phyloP scores from a whole-genome alignment of 2,329 filamentous ascomycete species.

The Seiridium unicorne region DNA sequence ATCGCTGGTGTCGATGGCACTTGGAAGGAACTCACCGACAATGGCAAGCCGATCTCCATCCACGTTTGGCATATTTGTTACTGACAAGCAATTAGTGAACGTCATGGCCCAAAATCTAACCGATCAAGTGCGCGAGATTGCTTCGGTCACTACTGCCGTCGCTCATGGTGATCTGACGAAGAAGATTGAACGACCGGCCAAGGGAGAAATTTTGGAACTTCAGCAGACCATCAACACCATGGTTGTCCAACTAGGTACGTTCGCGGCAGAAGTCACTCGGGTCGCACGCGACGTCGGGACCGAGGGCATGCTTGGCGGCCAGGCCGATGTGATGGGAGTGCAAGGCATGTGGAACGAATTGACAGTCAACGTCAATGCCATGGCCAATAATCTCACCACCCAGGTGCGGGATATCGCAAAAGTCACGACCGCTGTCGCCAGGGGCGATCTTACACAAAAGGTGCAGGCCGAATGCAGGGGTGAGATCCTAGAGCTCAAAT shows the following conservation, averaged over 20 bases:
- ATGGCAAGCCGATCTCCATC: conserved; percentile 47
- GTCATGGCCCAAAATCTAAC: conserved; percentile 83
- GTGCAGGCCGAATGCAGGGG: conserved; percentile 90
- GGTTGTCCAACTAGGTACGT: conserved; percentile 82
- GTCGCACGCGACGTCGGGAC: conserved; percentile 83
- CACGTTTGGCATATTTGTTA: conserved; percentile 16
- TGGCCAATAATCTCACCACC: conserved; percentile 83
- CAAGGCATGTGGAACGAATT: conserved; percentile 88
- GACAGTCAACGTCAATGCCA: conserved; percentile 83
- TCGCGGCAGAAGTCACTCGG: conserved; percentile 80
- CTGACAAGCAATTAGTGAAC: conserved; percentile 54
- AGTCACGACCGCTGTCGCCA: conserved; percentile 69
- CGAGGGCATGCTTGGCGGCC: conserved; percentile 78
- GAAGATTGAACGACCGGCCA: conserved; percentile 78
- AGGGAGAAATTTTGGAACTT: conserved; percentile 78
- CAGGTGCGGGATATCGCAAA: conserved; percentile 94
- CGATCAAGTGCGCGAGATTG: conserved; percentile 82
- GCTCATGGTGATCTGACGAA: conserved; percentile 80
- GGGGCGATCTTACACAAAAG: conserved; percentile 93
- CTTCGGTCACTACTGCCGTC: conserved; percentile 79
- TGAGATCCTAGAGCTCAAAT: conserved; percentile 92
- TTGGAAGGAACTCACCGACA: conserved; percentile 95
- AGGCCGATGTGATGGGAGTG: conserved; percentile 79
- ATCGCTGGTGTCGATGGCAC: conserved; percentile 94
- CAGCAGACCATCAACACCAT: conserved; percentile 89